Percentiles rank a stretch among this genome's conserved stretches.
These are phyloP conservation scores for Fusarium sp. DNA, from an alignment of 2,329 filamentous ascomycete genomes.

Conservation along the genomic window DNA sequence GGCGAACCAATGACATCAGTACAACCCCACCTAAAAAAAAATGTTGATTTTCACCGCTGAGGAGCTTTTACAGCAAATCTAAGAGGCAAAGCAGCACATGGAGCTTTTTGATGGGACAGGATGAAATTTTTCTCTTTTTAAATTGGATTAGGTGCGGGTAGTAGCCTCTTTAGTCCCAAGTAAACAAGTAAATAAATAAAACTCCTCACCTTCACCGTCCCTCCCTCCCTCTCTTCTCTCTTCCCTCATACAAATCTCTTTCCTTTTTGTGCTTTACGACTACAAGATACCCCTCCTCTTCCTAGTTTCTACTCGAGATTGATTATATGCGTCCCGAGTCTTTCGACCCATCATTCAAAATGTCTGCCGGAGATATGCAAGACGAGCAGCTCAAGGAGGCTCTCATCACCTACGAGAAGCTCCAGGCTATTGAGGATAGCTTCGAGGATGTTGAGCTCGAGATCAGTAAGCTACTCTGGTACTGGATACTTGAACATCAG, in stretches of 20 bases:
- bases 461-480: constrained; percentile 71
- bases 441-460: constrained; percentile 87
- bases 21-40: constrained; percentile 46
- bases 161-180: constrained; percentile 4
- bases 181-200: constrained; percentile 29
- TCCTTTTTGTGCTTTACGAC: background rate
- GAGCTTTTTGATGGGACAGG: constrained; percentile 15
- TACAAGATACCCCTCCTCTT: constrained; percentile 29
- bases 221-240: background rate
- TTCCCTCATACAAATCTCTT: constrained; percentile 12
- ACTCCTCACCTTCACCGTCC: constrained; percentile 20
- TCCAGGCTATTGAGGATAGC: constrained; percentile 82
- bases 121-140: constrained; percentile 18
- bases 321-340: constrained; percentile 27
- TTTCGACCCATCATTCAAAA: constrained; percentile 41
- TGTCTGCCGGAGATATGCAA: constrained; percentile 53
- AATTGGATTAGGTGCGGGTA: constrained; percentile 15
- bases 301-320: constrained; percentile 19
- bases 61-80: constrained; percentile 26
- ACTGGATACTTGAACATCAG: background rate
- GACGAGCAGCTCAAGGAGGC: constrained; percentile 50
- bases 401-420: constrained; percentile 76
- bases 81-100: constrained; percentile 4
- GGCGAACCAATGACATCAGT: constrained; percentile 48
- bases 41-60: constrained; percentile 41